Percentiles rank a stretch among this genome's conserved stretches.
Conservation (phyloP, 2,329 filamentous ascomycete species). For the Cryphonectria radicalis region DNA sequence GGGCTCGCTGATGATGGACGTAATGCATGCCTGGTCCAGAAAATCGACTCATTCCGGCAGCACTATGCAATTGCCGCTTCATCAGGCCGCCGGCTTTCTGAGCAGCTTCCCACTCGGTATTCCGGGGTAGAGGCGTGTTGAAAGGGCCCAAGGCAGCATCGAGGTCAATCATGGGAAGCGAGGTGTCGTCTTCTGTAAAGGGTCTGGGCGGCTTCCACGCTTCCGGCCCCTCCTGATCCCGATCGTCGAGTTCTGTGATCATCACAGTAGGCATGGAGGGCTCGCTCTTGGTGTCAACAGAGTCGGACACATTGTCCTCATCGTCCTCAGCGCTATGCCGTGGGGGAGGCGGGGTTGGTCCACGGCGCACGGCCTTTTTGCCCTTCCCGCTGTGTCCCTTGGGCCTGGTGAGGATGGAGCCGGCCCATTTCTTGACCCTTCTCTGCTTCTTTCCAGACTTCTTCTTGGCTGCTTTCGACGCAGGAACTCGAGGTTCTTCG, state of each 20-base stretch:
- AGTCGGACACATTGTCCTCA: slow-evolving; percentile 36
- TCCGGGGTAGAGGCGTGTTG: slow-evolving; percentile 73
- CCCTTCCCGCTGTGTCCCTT: slow-evolving; percentile 53
- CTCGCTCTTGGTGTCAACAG: slow-evolving; percentile 36
- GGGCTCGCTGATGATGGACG: slow-evolving; percentile 69
- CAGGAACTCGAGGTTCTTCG: slow-evolving; percentile 30
- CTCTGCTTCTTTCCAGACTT: slow-evolving; percentile 56
- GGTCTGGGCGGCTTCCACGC: slow-evolving; percentile 45
- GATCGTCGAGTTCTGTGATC: slow-evolving; percentile 46
- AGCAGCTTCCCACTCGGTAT: slow-evolving; percentile 69
- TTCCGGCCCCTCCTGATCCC: slow-evolving; percentile 34
- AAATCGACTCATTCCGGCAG: slow-evolving; percentile 71
- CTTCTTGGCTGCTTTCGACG: slow-evolving; percentile 37
- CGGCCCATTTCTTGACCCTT: slow-evolving; percentile 76
- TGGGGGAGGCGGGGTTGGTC: slow-evolving; percentile 52
- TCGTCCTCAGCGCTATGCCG: slow-evolving; percentile 38
- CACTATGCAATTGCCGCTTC: slow-evolving; percentile 76
- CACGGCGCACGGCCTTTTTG: slow-evolving; percentile 47
- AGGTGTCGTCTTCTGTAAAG: slow-evolving; percentile 62
- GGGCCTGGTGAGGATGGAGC: slow-evolving; percentile 67
- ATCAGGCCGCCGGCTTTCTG: slow-evolving; percentile 60
- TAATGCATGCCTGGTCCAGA: slow-evolving; percentile 73
- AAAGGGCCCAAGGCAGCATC: slow-evolving; percentile 93
- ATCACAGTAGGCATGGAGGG: slow-evolving; percentile 45
- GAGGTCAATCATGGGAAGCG: slow-evolving; percentile 86